These are phyloP conservation scores for Kurtzmaniella quercitrusa DNA, from an alignment of 1,139 yeast species.

Conservation along the genomic window DNA sequence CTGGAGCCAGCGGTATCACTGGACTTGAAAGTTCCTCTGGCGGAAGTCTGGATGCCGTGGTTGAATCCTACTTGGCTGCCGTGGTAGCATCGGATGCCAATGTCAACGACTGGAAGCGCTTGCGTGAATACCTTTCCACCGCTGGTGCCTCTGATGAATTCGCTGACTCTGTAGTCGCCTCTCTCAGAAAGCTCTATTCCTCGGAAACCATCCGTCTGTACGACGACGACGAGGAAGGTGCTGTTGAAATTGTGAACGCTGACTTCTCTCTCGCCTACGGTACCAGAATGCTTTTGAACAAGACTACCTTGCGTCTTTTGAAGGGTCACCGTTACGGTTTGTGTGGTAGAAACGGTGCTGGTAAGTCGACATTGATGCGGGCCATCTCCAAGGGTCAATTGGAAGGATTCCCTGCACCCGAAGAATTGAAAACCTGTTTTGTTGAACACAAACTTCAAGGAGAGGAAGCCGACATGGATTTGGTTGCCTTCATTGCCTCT, in stretches of 20 bases:
- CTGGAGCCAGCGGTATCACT: constrained; percentile 15
- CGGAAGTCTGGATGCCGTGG: constrained; percentile 21
- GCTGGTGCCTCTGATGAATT: constrained; percentile 39
- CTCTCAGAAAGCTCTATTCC: constrained; percentile 62
- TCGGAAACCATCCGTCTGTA: constrained; percentile 52
- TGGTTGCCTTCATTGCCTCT: constrained; percentile 83
- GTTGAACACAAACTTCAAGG: constrained; percentile 98
- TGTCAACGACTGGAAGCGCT: constrained; percentile 85
- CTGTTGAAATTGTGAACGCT: constrained; percentile 82
- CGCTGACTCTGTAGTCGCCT: constrained; percentile 44
- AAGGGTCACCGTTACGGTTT: constrained; percentile 97
- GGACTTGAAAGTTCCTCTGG: constrained; percentile 11
- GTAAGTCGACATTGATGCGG: constrained; percentile 96
- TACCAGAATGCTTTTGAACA: constrained; percentile 92
- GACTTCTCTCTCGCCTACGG: constrained; percentile 96
- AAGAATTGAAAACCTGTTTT: constrained; percentile 86
- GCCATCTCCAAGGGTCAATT: constrained; percentile 95
- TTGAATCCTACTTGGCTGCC: constrained; percentile 48
- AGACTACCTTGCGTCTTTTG: constrained; percentile 78
- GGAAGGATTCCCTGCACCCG: constrained; percentile 94
- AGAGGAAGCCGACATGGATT: constrained; percentile 85
- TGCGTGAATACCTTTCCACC: constrained; percentile 51
- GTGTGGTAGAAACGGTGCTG: constrained; percentile 99
- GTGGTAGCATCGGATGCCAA: constrained; percentile 72
- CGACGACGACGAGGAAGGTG: constrained; percentile 61